These are phyloP conservation scores for Gastrolobium villosum DNA, from an alignment of 306 rosid genomes.

Conservation along the genomic window DNA sequence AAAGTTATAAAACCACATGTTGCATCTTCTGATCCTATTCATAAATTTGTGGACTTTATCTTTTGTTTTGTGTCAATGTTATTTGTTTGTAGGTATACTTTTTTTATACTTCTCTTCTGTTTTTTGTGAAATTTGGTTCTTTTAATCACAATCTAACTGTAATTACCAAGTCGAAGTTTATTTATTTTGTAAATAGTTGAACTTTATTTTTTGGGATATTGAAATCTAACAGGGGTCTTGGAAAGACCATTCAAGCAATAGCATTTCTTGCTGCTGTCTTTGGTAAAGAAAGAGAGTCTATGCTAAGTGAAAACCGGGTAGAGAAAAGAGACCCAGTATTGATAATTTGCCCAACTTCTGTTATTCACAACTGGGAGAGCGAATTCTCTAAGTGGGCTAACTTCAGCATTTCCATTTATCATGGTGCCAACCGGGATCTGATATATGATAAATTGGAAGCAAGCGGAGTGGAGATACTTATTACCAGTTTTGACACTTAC, in stretches of 20 bases:
- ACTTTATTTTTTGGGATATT: constrained; percentile 46
- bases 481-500: constrained; percentile 91
- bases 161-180: constrained; percentile 41
- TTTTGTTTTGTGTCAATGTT: constrained; percentile 30
- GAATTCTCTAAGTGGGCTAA: constrained; percentile 95
- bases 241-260: constrained; percentile 94
- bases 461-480: constrained; percentile 73
- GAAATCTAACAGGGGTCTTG: constrained; percentile 89
- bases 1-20: constrained; percentile 3
- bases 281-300: constrained; percentile 69
- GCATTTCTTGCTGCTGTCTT: constrained; percentile 92
- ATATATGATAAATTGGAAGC: constrained; percentile 74
- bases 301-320: constrained; percentile 44
- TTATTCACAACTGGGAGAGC: constrained; percentile 90
- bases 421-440: constrained; percentile 84
- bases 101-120: not conserved
- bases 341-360: constrained; percentile 87
- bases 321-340: constrained; percentile 73
- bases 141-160: constrained; percentile 10
- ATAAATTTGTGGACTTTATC: constrained; percentile 15
- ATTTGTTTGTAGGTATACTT: constrained; percentile 6
- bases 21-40: constrained; percentile 18
- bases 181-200: constrained; percentile 9
- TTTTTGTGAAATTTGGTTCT: not conserved
- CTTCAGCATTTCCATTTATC: constrained; percentile 82